Evolutionary conservation across 2,329 filamentous ascomycete species (phyloP).

Genomic region (Colletotrichum orbiculare): DNA sequence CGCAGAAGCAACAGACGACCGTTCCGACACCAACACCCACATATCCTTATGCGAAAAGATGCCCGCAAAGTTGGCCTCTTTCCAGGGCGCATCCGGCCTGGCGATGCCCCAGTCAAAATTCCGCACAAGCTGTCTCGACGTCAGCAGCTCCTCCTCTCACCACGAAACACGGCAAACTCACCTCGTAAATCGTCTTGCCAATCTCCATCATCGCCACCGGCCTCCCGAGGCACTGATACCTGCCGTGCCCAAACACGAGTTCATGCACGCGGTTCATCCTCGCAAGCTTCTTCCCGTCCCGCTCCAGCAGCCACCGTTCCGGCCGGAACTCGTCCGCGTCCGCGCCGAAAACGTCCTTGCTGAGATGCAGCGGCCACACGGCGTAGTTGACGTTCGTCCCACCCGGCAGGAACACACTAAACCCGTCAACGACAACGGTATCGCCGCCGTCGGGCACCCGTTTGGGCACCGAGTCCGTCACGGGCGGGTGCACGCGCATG

Average conservation of each 20-base stretch:
- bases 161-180: constrained; percentile 43
- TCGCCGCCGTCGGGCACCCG: constrained; percentile 48
- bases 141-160: neutral
- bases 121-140: constrained; percentile 23
- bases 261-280: constrained; percentile 53
- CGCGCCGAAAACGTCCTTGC: constrained; percentile 65
- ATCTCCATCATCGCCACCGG: constrained; percentile 60
- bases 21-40: constrained; percentile 35
- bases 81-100: constrained; percentile 34
- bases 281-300: constrained; percentile 43
- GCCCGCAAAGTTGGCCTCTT: constrained; percentile 29
- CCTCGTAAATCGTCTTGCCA: constrained; percentile 60
- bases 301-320: constrained; percentile 66
- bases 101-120: constrained; percentile 38
- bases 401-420: constrained; percentile 43
- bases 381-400: constrained; percentile 38
- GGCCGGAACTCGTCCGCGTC: constrained; percentile 67
- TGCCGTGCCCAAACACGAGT: constrained; percentile 57
- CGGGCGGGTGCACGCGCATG: constrained; percentile 65
- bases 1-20: neutral
- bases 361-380: constrained; percentile 57
- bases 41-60: constrained; percentile 32
- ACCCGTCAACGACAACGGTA: constrained; percentile 41
- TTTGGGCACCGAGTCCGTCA: constrained; percentile 49
- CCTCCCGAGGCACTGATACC: constrained; percentile 58